Percentiles rank a stretch among this genome's conserved stretches.
These are phyloP conservation scores for Alternaria sp. DNA, from an alignment of 2,329 filamentous ascomycete species.

Conservation along the genomic window DNA sequence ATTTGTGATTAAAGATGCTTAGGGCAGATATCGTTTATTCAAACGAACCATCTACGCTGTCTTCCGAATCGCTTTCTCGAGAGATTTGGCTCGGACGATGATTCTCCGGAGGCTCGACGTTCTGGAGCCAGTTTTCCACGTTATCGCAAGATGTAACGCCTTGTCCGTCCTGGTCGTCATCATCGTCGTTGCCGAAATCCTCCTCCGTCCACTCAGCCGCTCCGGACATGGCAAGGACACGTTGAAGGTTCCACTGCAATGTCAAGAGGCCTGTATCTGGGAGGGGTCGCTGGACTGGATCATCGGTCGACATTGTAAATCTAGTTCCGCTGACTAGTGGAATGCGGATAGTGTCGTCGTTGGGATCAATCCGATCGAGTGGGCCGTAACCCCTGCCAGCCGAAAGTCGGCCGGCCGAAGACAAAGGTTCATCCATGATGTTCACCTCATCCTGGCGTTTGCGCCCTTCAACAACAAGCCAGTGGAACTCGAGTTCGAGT, in stretches of 20 bases:
- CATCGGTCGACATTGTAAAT: conserved; percentile 28
- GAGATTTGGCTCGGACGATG: conserved; percentile 11
- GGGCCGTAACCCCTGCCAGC: conserved; percentile 2
- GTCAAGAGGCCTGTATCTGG: conserved; percentile 27
- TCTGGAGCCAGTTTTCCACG: conserved; percentile 15
- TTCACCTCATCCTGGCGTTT: conserved; percentile 9
- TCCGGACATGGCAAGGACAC: conserved; percentile 29
- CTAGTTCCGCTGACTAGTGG: conserved; percentile 17
- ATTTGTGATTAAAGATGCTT: neutral
- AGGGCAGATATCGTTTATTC: neutral
- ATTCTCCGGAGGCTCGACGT: conserved; percentile 7
- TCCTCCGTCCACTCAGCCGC: conserved; percentile 27
- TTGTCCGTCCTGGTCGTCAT: conserved; percentile 1
- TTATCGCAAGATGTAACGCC: conserved; percentile 1
- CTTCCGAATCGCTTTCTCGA: conserved; percentile 11
- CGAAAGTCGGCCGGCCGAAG: neutral
- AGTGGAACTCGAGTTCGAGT: conserved; percentile 30
- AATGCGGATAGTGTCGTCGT: neutral
- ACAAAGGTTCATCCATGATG: conserved; percentile 6
- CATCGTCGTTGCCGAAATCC: conserved; percentile 16
- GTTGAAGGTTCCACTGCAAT: conserved; percentile 30
- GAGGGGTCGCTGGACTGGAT: conserved; percentile 20
- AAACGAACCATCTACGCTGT: conserved; percentile 20
- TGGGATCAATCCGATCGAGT: neutral
- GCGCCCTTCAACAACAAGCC: conserved; percentile 21